Percentiles rank a stretch among this genome's conserved stretches.
Evolutionary conservation across 805 yeast species (phyloP).

Genomic region (Teunomyces panamensis): DNA sequence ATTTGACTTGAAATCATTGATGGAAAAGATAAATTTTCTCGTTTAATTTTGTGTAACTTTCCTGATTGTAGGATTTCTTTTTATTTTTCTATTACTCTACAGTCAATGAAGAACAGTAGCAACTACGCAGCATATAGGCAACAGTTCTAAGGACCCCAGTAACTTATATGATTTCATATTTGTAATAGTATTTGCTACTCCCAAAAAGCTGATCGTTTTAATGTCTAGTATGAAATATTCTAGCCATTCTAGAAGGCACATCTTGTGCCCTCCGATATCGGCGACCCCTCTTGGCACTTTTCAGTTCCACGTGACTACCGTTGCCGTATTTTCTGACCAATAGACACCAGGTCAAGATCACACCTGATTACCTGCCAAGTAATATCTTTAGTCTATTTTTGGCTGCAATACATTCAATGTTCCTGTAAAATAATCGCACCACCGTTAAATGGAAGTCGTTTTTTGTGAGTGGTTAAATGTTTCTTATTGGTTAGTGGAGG

Average conservation of each 20-base stretch:
- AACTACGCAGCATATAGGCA: too few relatives aligned
- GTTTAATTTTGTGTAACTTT: conserved; percentile 7
- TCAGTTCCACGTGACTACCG: neutral
- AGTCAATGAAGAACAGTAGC: too few relatives aligned
- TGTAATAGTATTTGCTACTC: neutral
- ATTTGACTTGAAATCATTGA: conserved; percentile 4
- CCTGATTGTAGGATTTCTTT: neutral
- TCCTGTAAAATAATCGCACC: too few relatives aligned
- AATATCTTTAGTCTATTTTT: too few relatives aligned
- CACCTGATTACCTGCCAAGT: neutral
- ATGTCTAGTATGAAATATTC: neutral
- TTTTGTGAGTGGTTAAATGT: too few relatives aligned
- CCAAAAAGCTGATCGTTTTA: neutral
- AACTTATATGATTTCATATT: neutral
- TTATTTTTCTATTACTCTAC: neutral
- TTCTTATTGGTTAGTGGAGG: too few relatives aligned
- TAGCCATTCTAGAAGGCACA: neutral
- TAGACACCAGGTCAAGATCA: neutral
- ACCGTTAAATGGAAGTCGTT: too few relatives aligned
- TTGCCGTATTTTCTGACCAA: neutral
- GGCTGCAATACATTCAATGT: too few relatives aligned
- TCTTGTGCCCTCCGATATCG: neutral
- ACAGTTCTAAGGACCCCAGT: too few relatives aligned
- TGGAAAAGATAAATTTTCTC: conserved; percentile 10
- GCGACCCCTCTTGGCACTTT: neutral